Percentiles rank a stretch among this genome's conserved stretches.
phyloP scores from a whole-genome alignment of 1,139 yeast species.

The Yarrowia galli region DNA sequence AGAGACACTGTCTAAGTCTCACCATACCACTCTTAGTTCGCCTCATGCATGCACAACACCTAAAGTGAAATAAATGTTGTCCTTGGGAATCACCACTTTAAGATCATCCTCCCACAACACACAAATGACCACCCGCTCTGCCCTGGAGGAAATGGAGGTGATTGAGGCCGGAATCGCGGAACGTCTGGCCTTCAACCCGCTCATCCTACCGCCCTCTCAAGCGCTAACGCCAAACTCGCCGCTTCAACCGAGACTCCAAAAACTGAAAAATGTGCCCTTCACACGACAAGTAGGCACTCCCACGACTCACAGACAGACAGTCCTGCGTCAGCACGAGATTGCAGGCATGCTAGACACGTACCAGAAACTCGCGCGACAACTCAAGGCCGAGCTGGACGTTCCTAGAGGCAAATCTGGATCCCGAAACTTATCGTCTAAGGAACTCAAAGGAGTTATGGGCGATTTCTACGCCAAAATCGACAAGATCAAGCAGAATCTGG shows the following conservation, averaged over 20 bases:
- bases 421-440: conserved; percentile 29
- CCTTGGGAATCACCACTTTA: too few relatives aligned
- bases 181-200: conserved; percentile 60
- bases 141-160: conserved; percentile 60
- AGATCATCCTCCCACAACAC: not conserved
- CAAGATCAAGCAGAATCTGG: conserved; percentile 45
- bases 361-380: conserved; percentile 48
- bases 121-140: conserved; percentile 17
- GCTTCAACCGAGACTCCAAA: conserved; percentile 50
- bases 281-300: conserved; percentile 37
- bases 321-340: conserved; percentile 76
- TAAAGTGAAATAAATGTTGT: conserved; percentile 3
- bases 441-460: conserved; percentile 29
- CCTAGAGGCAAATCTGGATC: conserved; percentile 41
- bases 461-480: conserved; percentile 31
- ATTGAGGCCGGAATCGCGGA: conserved; percentile 62
- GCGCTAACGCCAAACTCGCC: conserved; percentile 45
- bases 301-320: conserved; percentile 55
- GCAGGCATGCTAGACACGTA: conserved; percentile 60
- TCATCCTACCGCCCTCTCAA: conserved; percentile 52
- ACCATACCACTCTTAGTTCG: too few relatives aligned
- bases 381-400: conserved; percentile 38
- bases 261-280: conserved; percentile 47
- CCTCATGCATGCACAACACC: not conserved
- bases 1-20: too few relatives aligned